Evolutionary conservation across 352 stramenopile species (phyloP).

Genomic region (Peronospora farinosa): DNA sequence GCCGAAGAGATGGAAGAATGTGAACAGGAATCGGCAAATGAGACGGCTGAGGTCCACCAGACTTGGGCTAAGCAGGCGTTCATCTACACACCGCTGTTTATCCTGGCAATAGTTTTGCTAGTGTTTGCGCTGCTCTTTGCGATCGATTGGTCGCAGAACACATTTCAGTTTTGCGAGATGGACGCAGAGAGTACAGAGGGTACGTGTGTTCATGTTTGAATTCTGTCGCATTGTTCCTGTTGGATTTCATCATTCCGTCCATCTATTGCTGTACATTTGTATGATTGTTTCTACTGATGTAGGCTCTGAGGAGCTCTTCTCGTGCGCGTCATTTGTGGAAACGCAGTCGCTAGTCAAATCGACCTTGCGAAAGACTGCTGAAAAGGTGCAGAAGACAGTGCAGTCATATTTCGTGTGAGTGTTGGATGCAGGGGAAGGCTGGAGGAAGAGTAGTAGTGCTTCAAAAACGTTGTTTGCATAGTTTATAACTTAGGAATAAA

Average conservation of each 20-base stretch:
- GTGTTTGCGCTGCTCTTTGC: slow-evolving; percentile 43
- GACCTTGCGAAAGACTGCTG: slow-evolving; percentile 26
- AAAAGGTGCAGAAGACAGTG: slow-evolving; percentile 24
- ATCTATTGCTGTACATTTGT: neutral
- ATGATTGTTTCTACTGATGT: slow-evolving; percentile 5
- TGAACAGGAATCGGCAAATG: slow-evolving; percentile 19
- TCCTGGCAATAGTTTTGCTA: slow-evolving; percentile 36
- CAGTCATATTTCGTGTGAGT: slow-evolving; percentile 32
- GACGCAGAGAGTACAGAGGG: slow-evolving; percentile 28
- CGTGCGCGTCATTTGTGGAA: slow-evolving; percentile 39
- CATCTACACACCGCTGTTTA: slow-evolving; percentile 29
- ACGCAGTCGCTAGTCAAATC: slow-evolving; percentile 32
- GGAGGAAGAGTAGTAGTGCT: slow-evolving; percentile 24
- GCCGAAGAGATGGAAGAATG: slow-evolving; percentile 38
- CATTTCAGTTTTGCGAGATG: slow-evolving; percentile 41
- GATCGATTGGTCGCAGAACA: slow-evolving; percentile 44
- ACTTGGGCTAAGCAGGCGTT: slow-evolving; percentile 29
- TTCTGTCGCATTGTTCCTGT: neutral
- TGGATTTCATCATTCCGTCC: slow-evolving; percentile 1
- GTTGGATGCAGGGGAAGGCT: slow-evolving; percentile 13
- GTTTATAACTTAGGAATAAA: slow-evolving; percentile 33
- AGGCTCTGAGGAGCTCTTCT: slow-evolving; percentile 31
- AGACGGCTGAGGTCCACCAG: slow-evolving; percentile 20
- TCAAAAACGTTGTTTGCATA: slow-evolving; percentile 13
- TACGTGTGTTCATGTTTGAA: slow-evolving; percentile 21